Evolutionary conservation across 805 yeast species (phyloP).

Genomic region (Wickerhamomyces chaumierensis): DNA sequence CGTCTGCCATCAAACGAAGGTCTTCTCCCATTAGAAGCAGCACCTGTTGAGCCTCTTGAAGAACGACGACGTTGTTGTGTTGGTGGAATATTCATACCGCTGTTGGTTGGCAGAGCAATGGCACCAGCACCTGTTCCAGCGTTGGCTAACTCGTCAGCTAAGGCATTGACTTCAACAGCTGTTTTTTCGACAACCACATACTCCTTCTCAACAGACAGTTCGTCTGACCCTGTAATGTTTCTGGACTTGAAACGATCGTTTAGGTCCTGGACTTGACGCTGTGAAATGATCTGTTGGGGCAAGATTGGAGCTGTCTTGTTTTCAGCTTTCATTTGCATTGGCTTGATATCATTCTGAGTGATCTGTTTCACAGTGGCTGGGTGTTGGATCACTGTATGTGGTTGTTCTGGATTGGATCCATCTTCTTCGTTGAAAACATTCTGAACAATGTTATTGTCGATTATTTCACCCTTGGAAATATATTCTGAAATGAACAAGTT

Average conservation of each 20-base stretch:
- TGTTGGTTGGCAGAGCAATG: slow-evolving; percentile 20
- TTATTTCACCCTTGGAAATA: slow-evolving; percentile 26
- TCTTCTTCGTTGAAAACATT: slow-evolving; percentile 9
- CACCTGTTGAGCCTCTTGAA: slow-evolving; percentile 35
- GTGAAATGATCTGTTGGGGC: slow-evolving; percentile 2
- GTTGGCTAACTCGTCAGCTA: slow-evolving; percentile 82
- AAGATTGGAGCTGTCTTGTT: slow-evolving; percentile 3
- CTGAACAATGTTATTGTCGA: slow-evolving; percentile 10
- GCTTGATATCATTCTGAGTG: slow-evolving; percentile 15
- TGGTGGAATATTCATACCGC: slow-evolving; percentile 5
- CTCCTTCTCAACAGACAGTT: slow-evolving; percentile 48
- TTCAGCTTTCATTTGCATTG: slow-evolving; percentile 8
- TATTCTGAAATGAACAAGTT: slow-evolving; percentile 81
- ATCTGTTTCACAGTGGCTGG: slow-evolving; percentile 11
- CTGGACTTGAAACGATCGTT: slow-evolving; percentile 1
- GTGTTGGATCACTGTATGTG: slow-evolving; percentile 1
- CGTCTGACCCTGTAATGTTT: slow-evolving; percentile 1
- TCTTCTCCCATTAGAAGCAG: slow-evolving; percentile 36
- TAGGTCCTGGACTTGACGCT: background rate
- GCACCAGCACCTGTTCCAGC: slow-evolving; percentile 45
- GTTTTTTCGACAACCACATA: slow-evolving; percentile 93
- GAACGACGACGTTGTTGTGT: slow-evolving; percentile 21
- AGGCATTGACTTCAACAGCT: slow-evolving; percentile 88
- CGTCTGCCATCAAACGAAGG: slow-evolving; percentile 56
- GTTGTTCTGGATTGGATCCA: slow-evolving; percentile 1